A percentile compares a stretch with the other conserved stretches of the same genome.
phyloP scores from a whole-genome alignment of 495 filamentous ascomycete species.

The Cercophora scortea region DNA sequence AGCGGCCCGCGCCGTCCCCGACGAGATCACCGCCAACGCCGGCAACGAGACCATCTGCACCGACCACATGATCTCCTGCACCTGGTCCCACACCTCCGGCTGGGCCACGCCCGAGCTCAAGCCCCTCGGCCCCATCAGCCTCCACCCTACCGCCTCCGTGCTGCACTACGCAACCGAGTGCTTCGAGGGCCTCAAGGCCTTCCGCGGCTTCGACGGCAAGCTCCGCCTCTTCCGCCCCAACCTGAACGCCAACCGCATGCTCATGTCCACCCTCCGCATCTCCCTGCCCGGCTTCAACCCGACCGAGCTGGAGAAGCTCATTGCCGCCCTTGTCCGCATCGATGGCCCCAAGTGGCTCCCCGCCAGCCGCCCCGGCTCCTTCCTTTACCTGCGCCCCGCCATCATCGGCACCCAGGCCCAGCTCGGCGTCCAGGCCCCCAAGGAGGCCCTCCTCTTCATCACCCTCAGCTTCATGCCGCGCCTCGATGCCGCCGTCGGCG shows the following conservation, averaged over 20 bases:
- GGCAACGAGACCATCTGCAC: slow-evolving; percentile 56
- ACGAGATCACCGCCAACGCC: slow-evolving; percentile 39
- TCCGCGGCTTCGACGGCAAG: slow-evolving; percentile 73
- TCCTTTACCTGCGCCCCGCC: slow-evolving; percentile 74
- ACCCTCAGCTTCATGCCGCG: slow-evolving; percentile 67
- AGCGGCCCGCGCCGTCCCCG: slow-evolving; percentile 59
- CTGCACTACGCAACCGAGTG: slow-evolving; percentile 91
- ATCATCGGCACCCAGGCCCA: slow-evolving; percentile 74
- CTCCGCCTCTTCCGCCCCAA: slow-evolving; percentile 82
- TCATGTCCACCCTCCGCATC: slow-evolving; percentile 62
- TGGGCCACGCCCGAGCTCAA: slow-evolving; percentile 74
- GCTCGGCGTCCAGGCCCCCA: slow-evolving; percentile 73
- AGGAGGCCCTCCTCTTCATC: slow-evolving; percentile 78
- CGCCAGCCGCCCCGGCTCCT: slow-evolving; percentile 52
- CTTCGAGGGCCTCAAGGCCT: slow-evolving; percentile 86
- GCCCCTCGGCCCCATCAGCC: slow-evolving; percentile 70
- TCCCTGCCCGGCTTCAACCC: slow-evolving; percentile 70
- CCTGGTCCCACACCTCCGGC: slow-evolving; percentile 59
- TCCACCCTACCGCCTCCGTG: slow-evolving; percentile 78
- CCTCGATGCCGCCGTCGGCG: slow-evolving; percentile 45
- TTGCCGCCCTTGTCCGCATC: slow-evolving; percentile 58
- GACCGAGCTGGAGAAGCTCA: slow-evolving; percentile 63
- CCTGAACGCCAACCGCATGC: slow-evolving; percentile 68
- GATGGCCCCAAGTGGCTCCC: slow-evolving; percentile 79
- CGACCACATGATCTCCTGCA: slow-evolving; percentile 81